These are phyloP conservation scores for Ordospora pajunii DNA, from an alignment of 371 early-diverging fungal genomes.

Conservation along the genomic window DNA sequence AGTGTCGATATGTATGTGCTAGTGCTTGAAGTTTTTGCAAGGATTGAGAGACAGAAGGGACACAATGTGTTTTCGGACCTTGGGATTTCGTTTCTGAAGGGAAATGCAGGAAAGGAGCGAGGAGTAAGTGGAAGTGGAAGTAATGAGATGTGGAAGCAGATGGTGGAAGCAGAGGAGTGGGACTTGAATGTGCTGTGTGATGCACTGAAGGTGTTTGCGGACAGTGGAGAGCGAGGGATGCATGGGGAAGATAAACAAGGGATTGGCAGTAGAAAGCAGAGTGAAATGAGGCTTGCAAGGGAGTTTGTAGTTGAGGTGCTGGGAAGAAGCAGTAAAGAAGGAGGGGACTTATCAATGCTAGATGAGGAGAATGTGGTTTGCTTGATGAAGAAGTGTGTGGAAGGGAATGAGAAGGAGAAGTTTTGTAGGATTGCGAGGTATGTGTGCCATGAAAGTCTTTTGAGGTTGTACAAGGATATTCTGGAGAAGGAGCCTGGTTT, in stretches of 20 bases:
- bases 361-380: neutral
- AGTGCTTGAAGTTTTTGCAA: conserved; percentile 2
- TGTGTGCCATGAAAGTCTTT: neutral
- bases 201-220: neutral
- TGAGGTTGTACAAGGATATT: neutral
- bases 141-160: neutral
- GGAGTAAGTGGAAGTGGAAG: too few relatives aligned
- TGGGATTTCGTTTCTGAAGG: conserved; percentile 7
- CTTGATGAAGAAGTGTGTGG: neutral
- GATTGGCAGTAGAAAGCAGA: neutral
- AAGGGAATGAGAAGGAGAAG: neutral
- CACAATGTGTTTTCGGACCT: neutral
- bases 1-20: neutral
- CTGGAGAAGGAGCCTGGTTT: neutral
- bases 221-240: neutral
- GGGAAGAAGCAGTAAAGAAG: neutral
- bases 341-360: neutral
- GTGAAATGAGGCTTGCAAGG: neutral
- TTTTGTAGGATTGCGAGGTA: neutral
- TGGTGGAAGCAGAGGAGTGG: neutral
- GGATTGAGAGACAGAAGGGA: conserved; percentile 18
- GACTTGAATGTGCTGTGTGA: neutral
- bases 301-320: neutral
- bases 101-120: neutral
- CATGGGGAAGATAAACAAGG: neutral